phyloP scores from a whole-genome alignment of 73 alveolate genomes.

The Uronychia binucleata region DNA sequence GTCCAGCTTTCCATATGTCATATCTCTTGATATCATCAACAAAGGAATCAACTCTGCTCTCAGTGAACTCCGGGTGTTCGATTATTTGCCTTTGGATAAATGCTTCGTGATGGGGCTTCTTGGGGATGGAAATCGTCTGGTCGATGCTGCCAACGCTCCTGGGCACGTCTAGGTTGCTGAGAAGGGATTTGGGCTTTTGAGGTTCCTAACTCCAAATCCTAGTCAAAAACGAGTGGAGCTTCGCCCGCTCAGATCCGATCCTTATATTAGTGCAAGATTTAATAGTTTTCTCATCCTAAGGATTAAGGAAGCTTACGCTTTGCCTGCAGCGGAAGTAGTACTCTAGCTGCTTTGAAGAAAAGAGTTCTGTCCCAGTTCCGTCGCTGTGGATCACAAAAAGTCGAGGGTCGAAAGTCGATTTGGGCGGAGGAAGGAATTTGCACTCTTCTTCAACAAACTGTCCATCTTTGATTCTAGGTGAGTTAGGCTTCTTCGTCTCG shows the following conservation, averaged over 20 bases:
- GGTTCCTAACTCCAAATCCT: constrained; percentile 4
- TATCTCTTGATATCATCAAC: constrained; percentile 1
- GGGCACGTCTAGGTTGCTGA: constrained; percentile 55
- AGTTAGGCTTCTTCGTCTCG: constrained; percentile 66
- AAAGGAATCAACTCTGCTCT: neutral
- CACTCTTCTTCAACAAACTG: constrained; percentile 80
- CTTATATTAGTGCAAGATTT: neutral
- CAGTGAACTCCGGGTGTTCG: constrained; percentile 4
- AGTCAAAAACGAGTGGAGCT: constrained; percentile 12
- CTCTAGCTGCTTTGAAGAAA: constrained; percentile 60
- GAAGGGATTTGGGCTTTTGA: neutral
- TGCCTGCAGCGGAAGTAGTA: constrained; percentile 62
- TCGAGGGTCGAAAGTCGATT: constrained; percentile 74
- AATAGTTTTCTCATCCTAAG: constrained; percentile 23
- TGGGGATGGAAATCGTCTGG: constrained; percentile 48
- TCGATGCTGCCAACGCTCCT: constrained; percentile 59
- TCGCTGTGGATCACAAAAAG: constrained; percentile 69
- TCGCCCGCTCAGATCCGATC: constrained; percentile 35
- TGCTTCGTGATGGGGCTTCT: neutral
- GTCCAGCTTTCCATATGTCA: neutral
- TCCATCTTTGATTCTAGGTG: constrained; percentile 83
- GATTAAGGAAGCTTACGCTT: neutral
- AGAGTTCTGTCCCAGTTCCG: constrained; percentile 70
- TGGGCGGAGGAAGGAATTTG: constrained; percentile 84
- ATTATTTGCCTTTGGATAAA: neutral